A percentile compares a stretch with the other conserved stretches of the same genome.
Evolutionary conservation across 2,329 filamentous ascomycete genomes (phyloP).

Genomic region (Phyllosticta citriasiana): DNA sequence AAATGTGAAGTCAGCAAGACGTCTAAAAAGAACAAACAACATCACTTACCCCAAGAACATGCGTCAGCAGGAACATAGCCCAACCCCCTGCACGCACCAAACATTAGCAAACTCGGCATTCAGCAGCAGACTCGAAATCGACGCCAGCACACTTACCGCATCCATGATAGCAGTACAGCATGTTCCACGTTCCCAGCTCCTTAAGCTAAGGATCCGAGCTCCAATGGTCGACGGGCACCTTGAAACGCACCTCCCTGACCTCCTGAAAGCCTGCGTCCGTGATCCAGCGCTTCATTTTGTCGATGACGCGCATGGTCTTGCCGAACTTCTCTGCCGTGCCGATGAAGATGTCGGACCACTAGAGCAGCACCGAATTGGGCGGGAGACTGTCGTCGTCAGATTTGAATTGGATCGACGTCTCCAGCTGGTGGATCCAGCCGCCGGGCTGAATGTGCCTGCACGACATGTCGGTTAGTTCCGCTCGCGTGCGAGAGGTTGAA

Average conservation of each 20-base stretch:
- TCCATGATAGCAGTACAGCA: constrained; percentile 20
- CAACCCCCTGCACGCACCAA: constrained; percentile 1
- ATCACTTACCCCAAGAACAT: constrained; percentile 4
- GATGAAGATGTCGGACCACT: constrained; percentile 19
- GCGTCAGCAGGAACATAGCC: constrained; percentile 5
- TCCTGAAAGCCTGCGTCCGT: constrained; percentile 45
- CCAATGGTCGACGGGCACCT: constrained; percentile 23
- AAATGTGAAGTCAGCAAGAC: not conserved
- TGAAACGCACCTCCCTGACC: constrained; percentile 35
- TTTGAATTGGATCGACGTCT: constrained; percentile 18
- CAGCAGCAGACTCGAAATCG: not conserved
- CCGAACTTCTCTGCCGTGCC: constrained; percentile 24
- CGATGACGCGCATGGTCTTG: constrained; percentile 26
- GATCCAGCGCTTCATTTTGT: constrained; percentile 33
- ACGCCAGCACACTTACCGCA: constrained; percentile 9
- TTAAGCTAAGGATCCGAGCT: constrained; percentile 35
- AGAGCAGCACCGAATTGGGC: constrained; percentile 16
- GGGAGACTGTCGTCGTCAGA: constrained; percentile 17
- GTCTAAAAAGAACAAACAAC: too few relatives aligned
- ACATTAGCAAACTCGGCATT: not conserved
- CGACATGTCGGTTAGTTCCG: not conserved
- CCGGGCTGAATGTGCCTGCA: constrained; percentile 18
- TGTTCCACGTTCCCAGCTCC: constrained; percentile 34
- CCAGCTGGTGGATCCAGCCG: constrained; percentile 20
- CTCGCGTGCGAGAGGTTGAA: not conserved